Percentiles rank a stretch among this genome's conserved stretches.
These are phyloP conservation scores for Farysia itapuensis DNA, from an alignment of 1,284 basidiomycete genomes.

Conservation along the genomic window DNA sequence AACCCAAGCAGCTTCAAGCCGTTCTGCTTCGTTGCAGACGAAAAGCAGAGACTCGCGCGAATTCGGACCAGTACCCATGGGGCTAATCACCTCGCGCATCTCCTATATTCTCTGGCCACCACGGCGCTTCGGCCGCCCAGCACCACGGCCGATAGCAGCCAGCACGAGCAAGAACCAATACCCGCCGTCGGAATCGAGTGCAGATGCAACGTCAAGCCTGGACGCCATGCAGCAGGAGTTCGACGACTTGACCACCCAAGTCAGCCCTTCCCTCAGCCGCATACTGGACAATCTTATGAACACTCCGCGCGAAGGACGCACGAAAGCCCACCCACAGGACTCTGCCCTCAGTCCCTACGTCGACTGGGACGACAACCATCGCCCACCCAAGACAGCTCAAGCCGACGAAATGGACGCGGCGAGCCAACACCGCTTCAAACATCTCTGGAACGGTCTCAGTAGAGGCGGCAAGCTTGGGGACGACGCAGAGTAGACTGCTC, in stretches of 20 bases:
- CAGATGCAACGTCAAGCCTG: not conserved
- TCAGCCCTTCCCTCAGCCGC: slow-evolving; percentile 26
- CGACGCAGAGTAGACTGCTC: slow-evolving; percentile 15
- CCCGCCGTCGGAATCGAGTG: slow-evolving; percentile 5
- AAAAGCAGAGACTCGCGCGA: slow-evolving; percentile 62
- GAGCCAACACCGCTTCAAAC: slow-evolving; percentile 1
- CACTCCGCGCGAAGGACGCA: slow-evolving; percentile 3
- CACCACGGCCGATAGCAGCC: slow-evolving; percentile 10
- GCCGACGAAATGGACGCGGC: not conserved
- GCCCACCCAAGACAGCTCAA: not conserved
- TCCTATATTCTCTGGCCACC: slow-evolving; percentile 62
- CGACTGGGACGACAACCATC: slow-evolving; percentile 7
- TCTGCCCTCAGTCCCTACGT: slow-evolving; percentile 33
- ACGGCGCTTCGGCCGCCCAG: slow-evolving; percentile 34
- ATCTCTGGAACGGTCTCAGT: slow-evolving; percentile 26
- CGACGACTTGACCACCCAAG: slow-evolving; percentile 15
- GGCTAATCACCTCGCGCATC: slow-evolving; percentile 61
- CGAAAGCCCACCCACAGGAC: slow-evolving; percentile 27
- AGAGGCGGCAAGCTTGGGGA: slow-evolving; percentile 35
- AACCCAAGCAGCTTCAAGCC: slow-evolving; percentile 2
- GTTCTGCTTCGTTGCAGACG: slow-evolving; percentile 4
- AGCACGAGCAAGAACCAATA: not conserved
- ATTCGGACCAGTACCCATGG: slow-evolving; percentile 64
- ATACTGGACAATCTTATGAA: slow-evolving; percentile 25
- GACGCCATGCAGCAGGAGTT: not conserved